Base-by-base conservation (phyloP, 2,329 filamentous ascomycete species). In the Fonsecaea pedrosoi region DNA sequence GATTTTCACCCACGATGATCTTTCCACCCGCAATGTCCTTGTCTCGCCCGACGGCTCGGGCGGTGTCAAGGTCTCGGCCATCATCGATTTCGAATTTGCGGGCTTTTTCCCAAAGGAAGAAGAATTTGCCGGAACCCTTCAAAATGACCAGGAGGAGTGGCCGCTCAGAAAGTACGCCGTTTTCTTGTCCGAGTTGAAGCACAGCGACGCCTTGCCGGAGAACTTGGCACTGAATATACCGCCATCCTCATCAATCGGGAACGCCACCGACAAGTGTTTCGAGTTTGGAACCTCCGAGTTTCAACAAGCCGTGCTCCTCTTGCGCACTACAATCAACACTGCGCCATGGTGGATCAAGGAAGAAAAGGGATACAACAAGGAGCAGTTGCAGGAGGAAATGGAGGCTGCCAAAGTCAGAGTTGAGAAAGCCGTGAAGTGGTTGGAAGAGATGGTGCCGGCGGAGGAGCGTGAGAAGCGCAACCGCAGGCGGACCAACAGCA, bases 71-170 rank as follows among this genome's bases (percentile, higher is more conserved):
- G 55, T 75, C 42, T 70, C 74, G 2, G 61, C 70, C 38, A 74
- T 78, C 54, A 71, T 77, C 25, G 74, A 77, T 40, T 76, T 73
- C 70, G 75, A 78, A 58, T 75, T 74, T 59, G 72, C 76, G 37
- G 75, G 74, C 15, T 76, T 71, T 56, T 74, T 71, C 18, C 73
- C 74, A 38, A 55, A 74, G 6, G 73, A 71, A 69, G 75, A 75
- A 66, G 74, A 78, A 54, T 78, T 70, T 45, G 64, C 65, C 48
- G 66, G 68, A 25, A 64, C 50, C 5, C 40, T 72, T 21, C 66
- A 67, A 40, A 68, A 69, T 53, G 53, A 65, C 15, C 66, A 71
- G 25, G 50, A 59, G n/a, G 68, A 70, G 40, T 72, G 70, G 70
- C 60, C 64, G 10, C 15, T 64, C 21, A 32, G 57, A 9, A 59